Evolutionary conservation across 1,284 basidiomycete genomes (phyloP).

Genomic region (Ceratobasidium papillatum): DNA sequence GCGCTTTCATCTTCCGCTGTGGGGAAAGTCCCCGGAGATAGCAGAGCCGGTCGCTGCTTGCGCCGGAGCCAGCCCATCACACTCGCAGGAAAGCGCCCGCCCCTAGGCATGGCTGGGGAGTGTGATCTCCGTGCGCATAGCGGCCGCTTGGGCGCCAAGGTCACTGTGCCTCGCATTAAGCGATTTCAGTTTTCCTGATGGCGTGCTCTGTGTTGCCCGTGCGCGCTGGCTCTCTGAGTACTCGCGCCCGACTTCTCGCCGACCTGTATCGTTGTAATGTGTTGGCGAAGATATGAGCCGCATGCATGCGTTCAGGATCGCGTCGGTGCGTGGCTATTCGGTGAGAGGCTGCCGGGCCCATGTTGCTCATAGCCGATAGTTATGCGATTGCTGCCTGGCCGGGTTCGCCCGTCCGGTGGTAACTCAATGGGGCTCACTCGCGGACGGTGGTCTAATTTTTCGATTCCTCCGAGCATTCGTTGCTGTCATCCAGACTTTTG

Average conservation of each 20-base stretch:
- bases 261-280: conserved; percentile 53
- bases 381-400: conserved; percentile 78
- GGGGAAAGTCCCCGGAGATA: conserved; percentile 92
- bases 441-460: conserved; percentile 57
- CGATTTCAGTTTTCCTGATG: conserved; percentile 61
- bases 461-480: conserved; percentile 58
- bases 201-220: conserved; percentile 55
- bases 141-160: conserved; percentile 56
- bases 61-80: conserved; percentile 51
- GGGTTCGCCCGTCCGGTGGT: conserved; percentile 40
- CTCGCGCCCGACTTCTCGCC: conserved; percentile 1
- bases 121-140: conserved; percentile 54
- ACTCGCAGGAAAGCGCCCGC: conserved; percentile 70
- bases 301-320: conserved; percentile 43
- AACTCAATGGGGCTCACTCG: conserved; percentile 93
- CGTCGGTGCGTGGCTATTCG: conserved; percentile 44
- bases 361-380: conserved; percentile 86
- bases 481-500: conserved; percentile 47
- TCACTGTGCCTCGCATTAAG: conserved; percentile 50
- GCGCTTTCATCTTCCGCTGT: conserved; percentile 66
- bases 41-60: conserved; percentile 64
- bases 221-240: conserved; percentile 45
- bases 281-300: conserved; percentile 80
- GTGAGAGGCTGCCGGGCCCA: conserved; percentile 27
- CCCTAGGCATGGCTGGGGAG: conserved; percentile 64